phyloP scores from a whole-genome alignment of 1,284 basidiomycete genomes.

The Puccinia novopanici region DNA sequence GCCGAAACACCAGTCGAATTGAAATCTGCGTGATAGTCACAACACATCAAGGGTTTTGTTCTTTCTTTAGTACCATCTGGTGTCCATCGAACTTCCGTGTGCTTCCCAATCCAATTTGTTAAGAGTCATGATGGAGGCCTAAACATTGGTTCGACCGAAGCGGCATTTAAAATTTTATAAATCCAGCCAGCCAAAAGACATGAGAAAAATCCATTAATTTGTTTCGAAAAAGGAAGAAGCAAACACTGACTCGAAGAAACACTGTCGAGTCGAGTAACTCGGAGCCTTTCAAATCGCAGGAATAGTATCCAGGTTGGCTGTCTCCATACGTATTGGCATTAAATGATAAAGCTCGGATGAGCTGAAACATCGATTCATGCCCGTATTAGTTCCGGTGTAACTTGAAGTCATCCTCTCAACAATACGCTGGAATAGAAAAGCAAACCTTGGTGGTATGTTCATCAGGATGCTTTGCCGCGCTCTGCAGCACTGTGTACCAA shows the following conservation, averaged over 20 bases:
- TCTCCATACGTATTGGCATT: constrained; percentile 16
- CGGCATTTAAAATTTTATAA: not conserved
- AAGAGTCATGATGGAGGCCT: constrained; percentile 39
- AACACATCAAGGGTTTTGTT: too few species aligned
- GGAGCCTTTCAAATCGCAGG: constrained; percentile 30
- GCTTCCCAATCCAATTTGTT: constrained; percentile 28
- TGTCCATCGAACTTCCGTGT: constrained; percentile 1
- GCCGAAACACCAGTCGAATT: too few species aligned
- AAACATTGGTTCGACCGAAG: not conserved
- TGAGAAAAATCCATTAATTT: not conserved
- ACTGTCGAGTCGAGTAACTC: constrained; percentile 28
- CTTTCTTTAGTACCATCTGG: constrained; percentile 8
- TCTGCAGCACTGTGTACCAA: constrained; percentile 32
- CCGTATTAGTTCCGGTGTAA: not conserved
- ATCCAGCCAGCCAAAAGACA: not conserved
- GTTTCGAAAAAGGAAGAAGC: not conserved
- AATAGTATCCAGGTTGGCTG: constrained; percentile 22
- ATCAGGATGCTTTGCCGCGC: constrained; percentile 37
- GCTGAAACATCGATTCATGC: not conserved
- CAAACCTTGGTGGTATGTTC: constrained; percentile 49
- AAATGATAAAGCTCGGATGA: constrained; percentile 26
- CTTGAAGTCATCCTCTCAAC: not conserved
- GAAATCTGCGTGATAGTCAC: too few species aligned
- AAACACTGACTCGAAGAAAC: constrained; percentile 18
- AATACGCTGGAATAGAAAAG: constrained; percentile 11